phyloP scores from a whole-genome alignment of 2,329 filamentous ascomycete species.

The Penicillium sp. region DNA sequence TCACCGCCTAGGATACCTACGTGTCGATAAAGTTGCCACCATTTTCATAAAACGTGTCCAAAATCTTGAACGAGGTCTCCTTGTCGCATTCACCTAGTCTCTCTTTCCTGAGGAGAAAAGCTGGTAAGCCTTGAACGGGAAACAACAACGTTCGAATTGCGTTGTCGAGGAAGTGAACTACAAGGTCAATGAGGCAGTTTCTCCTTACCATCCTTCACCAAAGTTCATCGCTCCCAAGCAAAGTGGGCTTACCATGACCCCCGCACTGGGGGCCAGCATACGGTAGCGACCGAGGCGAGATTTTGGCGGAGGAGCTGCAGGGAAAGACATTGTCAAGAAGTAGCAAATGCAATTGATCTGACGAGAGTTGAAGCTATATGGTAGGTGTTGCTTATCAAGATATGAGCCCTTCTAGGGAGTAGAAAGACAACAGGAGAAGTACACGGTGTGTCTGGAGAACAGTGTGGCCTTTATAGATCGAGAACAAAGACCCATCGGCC shows the following conservation, averaged over 20 bases:
- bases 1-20: slow-evolving; percentile 4
- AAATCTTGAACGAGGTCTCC: slow-evolving; percentile 43
- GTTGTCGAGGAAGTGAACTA: background rate
- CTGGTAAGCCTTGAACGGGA: background rate
- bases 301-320: slow-evolving; percentile 9
- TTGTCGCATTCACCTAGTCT: slow-evolving; percentile 42
- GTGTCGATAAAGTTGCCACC: slow-evolving; percentile 53
- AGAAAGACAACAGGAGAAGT: too few relatives aligned
- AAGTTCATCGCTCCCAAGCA: slow-evolving; percentile 53
- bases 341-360: background rate
- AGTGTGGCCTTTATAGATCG: background rate
- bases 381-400: too few relatives aligned
- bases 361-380: too few relatives aligned
- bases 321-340: slow-evolving; percentile 4
- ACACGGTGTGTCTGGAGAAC: background rate
- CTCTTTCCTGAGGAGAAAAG: slow-evolving; percentile 12
- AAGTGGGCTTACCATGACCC: slow-evolving; percentile 49
- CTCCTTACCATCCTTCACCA: slow-evolving; percentile 42
- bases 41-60: slow-evolving; percentile 47
- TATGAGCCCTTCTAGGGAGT: too few relatives aligned
- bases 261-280: slow-evolving; percentile 47
- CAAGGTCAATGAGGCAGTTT: background rate
- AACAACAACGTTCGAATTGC: background rate
- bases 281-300: slow-evolving; percentile 47
- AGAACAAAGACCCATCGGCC: too few relatives aligned